These are phyloP conservation scores for Bacidia gigantensis DNA, from an alignment of 495 filamentous ascomycete species.

Conservation along the genomic window DNA sequence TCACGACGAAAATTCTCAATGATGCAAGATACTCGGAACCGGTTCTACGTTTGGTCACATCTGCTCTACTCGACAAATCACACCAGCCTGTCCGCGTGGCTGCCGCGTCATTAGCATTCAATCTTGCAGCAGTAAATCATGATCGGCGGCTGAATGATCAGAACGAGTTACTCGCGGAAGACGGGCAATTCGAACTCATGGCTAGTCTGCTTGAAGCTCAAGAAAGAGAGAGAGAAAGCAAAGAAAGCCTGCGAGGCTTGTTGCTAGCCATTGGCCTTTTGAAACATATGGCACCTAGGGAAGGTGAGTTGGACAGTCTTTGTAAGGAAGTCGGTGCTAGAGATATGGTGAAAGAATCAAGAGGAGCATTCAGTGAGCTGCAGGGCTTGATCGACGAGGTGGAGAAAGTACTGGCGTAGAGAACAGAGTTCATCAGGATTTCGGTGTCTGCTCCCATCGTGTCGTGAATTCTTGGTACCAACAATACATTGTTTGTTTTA, in stretches of 20 bases:
- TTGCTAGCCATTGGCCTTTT: conserved; percentile 59
- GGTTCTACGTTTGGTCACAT: conserved; percentile 36
- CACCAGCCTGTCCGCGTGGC: conserved; percentile 49
- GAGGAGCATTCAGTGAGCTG: conserved; percentile 17
- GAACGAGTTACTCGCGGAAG: conserved; percentile 47
- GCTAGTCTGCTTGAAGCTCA: conserved; percentile 69
- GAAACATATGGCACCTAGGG: conserved; percentile 51
- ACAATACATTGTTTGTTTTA: too few species aligned
- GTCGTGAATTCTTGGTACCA: too few species aligned
- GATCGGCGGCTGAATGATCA: conserved; percentile 43
- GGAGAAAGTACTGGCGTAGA: conserved; percentile 30
- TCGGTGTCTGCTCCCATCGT: too few species aligned
- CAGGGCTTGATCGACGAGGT: conserved; percentile 38
- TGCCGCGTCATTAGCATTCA: conserved; percentile 71
- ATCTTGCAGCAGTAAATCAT: conserved; percentile 59
- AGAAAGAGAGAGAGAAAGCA: conserved; percentile 38
- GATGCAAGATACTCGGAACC: conserved; percentile 17
- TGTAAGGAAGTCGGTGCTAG: conserved; percentile 56
- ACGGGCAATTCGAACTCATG: conserved; percentile 61
- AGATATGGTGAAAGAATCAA: conserved; percentile 42
- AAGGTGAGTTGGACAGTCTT: conserved; percentile 63
- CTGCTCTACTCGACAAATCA: conserved; percentile 41
- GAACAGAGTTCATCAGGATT: too few species aligned
- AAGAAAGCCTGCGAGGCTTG: conserved; percentile 58
- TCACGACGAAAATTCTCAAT: conserved; percentile 28